Conservation (phyloP, 2,329 filamentous ascomycete species). For the Gliomastix tumulicola region DNA sequence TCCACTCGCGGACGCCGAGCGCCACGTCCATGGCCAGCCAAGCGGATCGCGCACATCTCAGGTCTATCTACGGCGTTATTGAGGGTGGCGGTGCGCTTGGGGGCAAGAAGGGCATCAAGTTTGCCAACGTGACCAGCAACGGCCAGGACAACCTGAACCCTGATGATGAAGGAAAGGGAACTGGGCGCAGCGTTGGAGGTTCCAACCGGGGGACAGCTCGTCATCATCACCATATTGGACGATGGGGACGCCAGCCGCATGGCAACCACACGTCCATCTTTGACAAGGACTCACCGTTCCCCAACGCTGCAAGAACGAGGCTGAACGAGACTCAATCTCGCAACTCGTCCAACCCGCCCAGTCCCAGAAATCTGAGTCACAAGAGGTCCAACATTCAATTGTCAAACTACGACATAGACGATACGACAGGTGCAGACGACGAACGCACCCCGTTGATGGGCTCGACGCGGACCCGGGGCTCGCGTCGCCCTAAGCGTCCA, state of each 20-base stretch:
- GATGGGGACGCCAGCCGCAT: slow-evolving; percentile 64
- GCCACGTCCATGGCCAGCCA: slow-evolving; percentile 78
- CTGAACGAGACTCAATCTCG: slow-evolving; percentile 48
- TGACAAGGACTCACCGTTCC: slow-evolving; percentile 73
- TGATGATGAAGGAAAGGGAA: slow-evolving; percentile 61
- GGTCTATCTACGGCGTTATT: slow-evolving; percentile 61
- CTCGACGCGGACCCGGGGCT: slow-evolving; percentile 17
- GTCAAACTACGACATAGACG: slow-evolving; percentile 73
- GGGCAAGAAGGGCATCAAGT: slow-evolving; percentile 90
- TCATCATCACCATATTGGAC: slow-evolving; percentile 68
- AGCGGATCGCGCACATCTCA: slow-evolving; percentile 50
- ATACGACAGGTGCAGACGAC: slow-evolving; percentile 71
- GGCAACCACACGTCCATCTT: slow-evolving; percentile 66
- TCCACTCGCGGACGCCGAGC: slow-evolving; percentile 92
- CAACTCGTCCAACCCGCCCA: slow-evolving; percentile 62
- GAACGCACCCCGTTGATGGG: slow-evolving; percentile 77
- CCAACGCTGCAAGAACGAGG: slow-evolving; percentile 58
- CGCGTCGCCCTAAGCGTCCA: slow-evolving; percentile 50
- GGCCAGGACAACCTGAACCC: slow-evolving; percentile 40
- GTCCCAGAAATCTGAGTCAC: slow-evolving; percentile 30
- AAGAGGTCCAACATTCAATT: slow-evolving; percentile 52
- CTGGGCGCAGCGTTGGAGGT: slow-evolving; percentile 51
- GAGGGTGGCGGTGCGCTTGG: slow-evolving; percentile 43
- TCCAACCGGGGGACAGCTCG: slow-evolving; percentile 60
- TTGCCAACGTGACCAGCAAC: slow-evolving; percentile 71